Evolutionary conservation across 2,329 filamentous ascomycete genomes (phyloP).

Genomic region (Rhinocladiella mackenziei): DNA sequence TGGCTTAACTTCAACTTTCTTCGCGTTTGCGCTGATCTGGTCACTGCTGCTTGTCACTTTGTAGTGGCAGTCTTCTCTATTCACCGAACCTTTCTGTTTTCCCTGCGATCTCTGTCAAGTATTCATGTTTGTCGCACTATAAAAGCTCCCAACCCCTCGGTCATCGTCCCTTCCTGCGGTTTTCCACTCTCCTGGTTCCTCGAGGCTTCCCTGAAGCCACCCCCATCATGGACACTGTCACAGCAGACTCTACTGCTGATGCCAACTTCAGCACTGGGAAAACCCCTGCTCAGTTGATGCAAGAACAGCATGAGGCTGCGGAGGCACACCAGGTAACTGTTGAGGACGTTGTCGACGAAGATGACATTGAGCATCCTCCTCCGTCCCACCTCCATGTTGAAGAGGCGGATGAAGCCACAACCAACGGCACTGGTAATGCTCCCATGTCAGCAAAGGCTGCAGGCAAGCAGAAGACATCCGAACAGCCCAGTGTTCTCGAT

Average conservation of each 20-base stretch:
- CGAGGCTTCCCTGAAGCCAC: constrained; percentile 25
- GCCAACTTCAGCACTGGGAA: constrained; percentile 32
- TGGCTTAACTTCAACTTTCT: not conserved
- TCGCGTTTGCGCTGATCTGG: not conserved
- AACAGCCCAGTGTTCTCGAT: constrained; percentile 58
- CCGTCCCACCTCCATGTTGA: constrained; percentile 39
- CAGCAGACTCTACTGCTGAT: constrained; percentile 23
- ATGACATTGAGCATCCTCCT: constrained; percentile 59
- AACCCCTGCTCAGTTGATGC: constrained; percentile 52
- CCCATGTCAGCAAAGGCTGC: constrained; percentile 60
- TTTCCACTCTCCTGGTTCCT: constrained; percentile 21
- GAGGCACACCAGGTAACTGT: constrained; percentile 62
- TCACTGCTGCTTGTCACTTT: not conserved
- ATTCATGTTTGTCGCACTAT: constrained; percentile 17
- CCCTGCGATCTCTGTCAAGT: constrained; percentile 1
- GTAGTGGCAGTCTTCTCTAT: not conserved
- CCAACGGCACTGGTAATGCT: constrained; percentile 48
- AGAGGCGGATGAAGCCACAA: constrained; percentile 31
- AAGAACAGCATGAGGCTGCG: constrained; percentile 51
- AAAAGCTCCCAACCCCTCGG: constrained; percentile 12
- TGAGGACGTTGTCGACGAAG: constrained; percentile 78
- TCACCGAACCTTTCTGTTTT: not conserved
- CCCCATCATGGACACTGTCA: constrained; percentile 20
- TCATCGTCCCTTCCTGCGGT: constrained; percentile 22
- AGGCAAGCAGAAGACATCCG: constrained; percentile 60